Conservation (phyloP, 495 filamentous ascomycete species). For the Endocarpon pusillum region DNA sequence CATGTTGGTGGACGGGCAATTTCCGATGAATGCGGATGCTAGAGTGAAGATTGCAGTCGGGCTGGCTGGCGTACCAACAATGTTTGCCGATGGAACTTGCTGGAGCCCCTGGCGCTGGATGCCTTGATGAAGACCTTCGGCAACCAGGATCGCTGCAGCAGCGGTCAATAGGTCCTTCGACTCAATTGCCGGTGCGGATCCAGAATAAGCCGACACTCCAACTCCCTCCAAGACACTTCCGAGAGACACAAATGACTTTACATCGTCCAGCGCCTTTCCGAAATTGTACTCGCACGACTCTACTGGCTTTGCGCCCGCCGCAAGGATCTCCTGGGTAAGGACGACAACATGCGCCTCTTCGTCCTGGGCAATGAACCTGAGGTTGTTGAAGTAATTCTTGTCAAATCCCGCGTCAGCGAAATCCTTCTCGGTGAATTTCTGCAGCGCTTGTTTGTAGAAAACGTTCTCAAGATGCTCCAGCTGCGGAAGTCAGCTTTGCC, state of each 20-base stretch:
- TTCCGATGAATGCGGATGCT: slow-evolving; percentile 39
- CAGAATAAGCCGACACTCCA: slow-evolving; percentile 41
- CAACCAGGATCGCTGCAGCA: slow-evolving; percentile 42
- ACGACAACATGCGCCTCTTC: slow-evolving; percentile 42
- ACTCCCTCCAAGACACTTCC: slow-evolving; percentile 40
- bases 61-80: slow-evolving; percentile 39
- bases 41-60: slow-evolving; percentile 45
- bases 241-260: slow-evolving; percentile 30
- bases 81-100: slow-evolving; percentile 32
- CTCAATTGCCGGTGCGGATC: slow-evolving; percentile 39
- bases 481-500: not conserved
- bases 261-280: slow-evolving; percentile 29
- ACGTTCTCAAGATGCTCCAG: slow-evolving; percentile 26
- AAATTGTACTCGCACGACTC: slow-evolving; percentile 39
- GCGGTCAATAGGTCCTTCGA: slow-evolving; percentile 36
- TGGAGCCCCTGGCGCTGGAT: slow-evolving; percentile 35
- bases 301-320: slow-evolving; percentile 28
- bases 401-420: slow-evolving; percentile 36
- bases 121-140: slow-evolving; percentile 43
- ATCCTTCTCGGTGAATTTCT: slow-evolving; percentile 32
- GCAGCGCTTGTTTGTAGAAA: slow-evolving; percentile 38
- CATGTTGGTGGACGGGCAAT: slow-evolving; percentile 36
- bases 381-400: slow-evolving; percentile 31
- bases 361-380: slow-evolving; percentile 32
- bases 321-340: slow-evolving; percentile 30